A percentile compares a stretch with the other conserved stretches of the same genome.
These are phyloP conservation scores for Penicillium sp. DNA, from an alignment of 2,329 filamentous ascomycete species.

Conservation along the genomic window DNA sequence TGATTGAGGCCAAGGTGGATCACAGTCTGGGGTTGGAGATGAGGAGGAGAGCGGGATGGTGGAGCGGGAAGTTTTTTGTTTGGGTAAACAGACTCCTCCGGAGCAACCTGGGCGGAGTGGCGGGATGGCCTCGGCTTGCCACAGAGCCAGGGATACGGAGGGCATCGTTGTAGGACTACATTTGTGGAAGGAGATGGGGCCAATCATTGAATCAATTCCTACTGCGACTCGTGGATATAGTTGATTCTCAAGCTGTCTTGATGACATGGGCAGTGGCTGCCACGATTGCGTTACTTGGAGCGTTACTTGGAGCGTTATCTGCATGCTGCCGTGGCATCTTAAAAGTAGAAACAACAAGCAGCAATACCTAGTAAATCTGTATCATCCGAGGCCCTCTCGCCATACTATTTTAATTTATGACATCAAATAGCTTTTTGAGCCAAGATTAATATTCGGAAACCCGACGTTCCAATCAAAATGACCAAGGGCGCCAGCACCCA, in stretches of 20 bases:
- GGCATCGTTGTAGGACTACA: too few species aligned
- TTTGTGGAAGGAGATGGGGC: too few species aligned
- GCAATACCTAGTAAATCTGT: too few species aligned
- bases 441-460: too few species aligned
- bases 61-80: slow-evolving; percentile 22
- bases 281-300: neutral
- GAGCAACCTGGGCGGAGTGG: slow-evolving; percentile 18
- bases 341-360: too few species aligned
- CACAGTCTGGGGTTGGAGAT: slow-evolving; percentile 6
- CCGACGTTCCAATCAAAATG: neutral
- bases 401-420: too few species aligned
- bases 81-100: slow-evolving; percentile 25
- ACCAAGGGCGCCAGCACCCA: slow-evolving; percentile 10
- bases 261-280: neutral
- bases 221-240: too few species aligned
- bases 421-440: too few species aligned
- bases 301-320: neutral
- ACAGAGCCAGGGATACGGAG: too few species aligned
- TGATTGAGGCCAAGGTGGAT: slow-evolving; percentile 11
- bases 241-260: too few species aligned
- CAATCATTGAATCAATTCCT: too few species aligned
- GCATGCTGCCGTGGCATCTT: neutral
- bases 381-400: too few species aligned
- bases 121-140: slow-evolving; percentile 2
- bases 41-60: slow-evolving; percentile 14